Conservation (phyloP, 441 rosid genomes). For the Populus hybrid region DNA sequence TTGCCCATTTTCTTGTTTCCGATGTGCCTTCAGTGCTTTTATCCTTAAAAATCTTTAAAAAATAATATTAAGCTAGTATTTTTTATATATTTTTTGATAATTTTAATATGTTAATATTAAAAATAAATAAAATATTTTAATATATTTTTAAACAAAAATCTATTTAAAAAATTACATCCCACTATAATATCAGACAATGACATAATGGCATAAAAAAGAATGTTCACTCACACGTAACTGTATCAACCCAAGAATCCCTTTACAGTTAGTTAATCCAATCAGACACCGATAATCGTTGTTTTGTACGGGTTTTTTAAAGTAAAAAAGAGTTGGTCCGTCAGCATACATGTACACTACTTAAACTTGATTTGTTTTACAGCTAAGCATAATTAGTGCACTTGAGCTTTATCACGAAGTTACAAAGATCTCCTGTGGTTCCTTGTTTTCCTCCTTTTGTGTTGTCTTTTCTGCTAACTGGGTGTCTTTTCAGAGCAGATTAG, state of each 20-base stretch:
- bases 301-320: slow-evolving; percentile 24
- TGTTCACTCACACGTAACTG: background rate
- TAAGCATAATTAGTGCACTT: slow-evolving; percentile 16
- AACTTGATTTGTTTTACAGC: slow-evolving; percentile 33
- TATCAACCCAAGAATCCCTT: background rate
- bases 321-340: background rate
- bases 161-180: too few relatives aligned
- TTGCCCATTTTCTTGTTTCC: too few relatives aligned
- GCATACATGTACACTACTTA: slow-evolving; percentile 14
- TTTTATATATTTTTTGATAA: too few relatives aligned
- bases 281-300: slow-evolving; percentile 22
- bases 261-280: slow-evolving; percentile 8
- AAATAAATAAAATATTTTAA: too few relatives aligned
- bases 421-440: background rate
- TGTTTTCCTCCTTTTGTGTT: background rate
- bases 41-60: too few relatives aligned
- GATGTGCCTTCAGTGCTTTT: too few relatives aligned
- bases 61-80: too few relatives aligned
- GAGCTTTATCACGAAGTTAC: background rate
- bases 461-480: background rate
- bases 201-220: background rate
- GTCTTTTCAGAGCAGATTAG: slow-evolving; percentile 42
- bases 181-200: too few relatives aligned
- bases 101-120: background rate
- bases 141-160: too few relatives aligned